Evolutionary conservation across 148 eudicot species (phyloP), one percentile per base, ranked within the genome.

Genomic region (Suaeda aralocaspica): DNA sequence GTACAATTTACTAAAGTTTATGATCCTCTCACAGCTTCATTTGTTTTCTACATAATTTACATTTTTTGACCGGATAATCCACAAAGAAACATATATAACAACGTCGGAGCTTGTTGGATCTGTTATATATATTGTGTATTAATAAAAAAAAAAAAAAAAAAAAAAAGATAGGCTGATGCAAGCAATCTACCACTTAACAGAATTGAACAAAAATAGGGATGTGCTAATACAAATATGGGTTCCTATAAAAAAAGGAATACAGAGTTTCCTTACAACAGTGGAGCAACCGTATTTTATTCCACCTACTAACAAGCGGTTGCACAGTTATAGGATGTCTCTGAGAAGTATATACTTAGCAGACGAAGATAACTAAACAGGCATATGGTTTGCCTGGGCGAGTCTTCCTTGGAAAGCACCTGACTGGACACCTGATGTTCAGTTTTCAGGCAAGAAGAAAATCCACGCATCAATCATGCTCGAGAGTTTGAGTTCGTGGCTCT

Each of bases 391-490:
- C 91, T 24, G 86, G 89, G 41, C 83, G 89, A 18, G 95, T 89
- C 66, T 89, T 81, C 81, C 65, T 85, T 59, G 86, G 87, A 87
- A 83, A 69, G 80, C 60, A 8, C 95, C 95, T 9, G 91, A 85
- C 59, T 89, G 95, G 87, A 89, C 85, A 28, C 89, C 95, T 15
- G 89, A 89, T 83, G 91, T 89, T 64, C 78, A 82, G 28, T 81
- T 74, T 82, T 89, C 49, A 76, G 72, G 66, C 76, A 70, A 24
- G 95, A 85, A 15, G 89, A 89, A 49, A 83, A 83, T 64, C 86
- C 89, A 1, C 83, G 95, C 44, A 76, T 80, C 9, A 28, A 39
- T 53, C 52, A 61, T 72, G 95, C 95, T 55, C 82, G 64, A 13
- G 74, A 72, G 73, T 83, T 65, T 36, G 79, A 87, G 84, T 89